Evolutionary conservation across 257 asterid genomes (phyloP), one percentile per base, ranked within the genome.

Genomic region (Penstemon eatonii): DNA sequence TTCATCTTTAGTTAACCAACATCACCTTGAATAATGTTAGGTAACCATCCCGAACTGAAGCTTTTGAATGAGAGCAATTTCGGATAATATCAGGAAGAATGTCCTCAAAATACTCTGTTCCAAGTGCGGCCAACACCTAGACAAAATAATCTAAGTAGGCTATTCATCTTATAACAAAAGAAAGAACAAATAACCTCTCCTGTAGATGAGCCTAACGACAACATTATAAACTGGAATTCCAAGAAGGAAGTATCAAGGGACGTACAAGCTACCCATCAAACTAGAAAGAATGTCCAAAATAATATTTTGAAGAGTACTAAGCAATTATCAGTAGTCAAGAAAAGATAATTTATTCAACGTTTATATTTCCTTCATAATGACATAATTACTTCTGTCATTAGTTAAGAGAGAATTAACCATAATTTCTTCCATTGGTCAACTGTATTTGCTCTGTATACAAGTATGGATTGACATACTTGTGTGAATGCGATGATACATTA

Each of bases 61-160:
- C 96, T 77, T 87, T 91, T 46, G 89, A 87, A 76, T 91, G 92
- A 73, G 99, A 89, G 77, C 99, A 94, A 74, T 87, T 91, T 57
- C 87, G 79, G 66, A 94, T 83, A 56, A 94, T 79, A 68, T 94
- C 99, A 63, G 99, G 97, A 72, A 94, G 97, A 74, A 91, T 58
- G 76, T 73, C 78, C 74, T 94, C 99, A 68, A 94, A 91, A 78
- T 89, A 94, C 19, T 73, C 77, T 33, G 95, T 81, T 76, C 97
- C 99, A 63, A 94, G 88, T 60, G 99, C 99, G 72, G 99, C 91
- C 84, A 91, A 73, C 46, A 94, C 99, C 99, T 94, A 75, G 63
- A 73, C 49, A 73, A 65, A 68, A 39, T 45, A 75, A 72, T 40
- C 67, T 15, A 15, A 73, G 42, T 55, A 57, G 58, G 12, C 45